Evolutionary conservation across 352 stramenopile species (phyloP), one percentile per base, ranked within the genome.

Genomic region (Pythium phragmitis): DNA sequence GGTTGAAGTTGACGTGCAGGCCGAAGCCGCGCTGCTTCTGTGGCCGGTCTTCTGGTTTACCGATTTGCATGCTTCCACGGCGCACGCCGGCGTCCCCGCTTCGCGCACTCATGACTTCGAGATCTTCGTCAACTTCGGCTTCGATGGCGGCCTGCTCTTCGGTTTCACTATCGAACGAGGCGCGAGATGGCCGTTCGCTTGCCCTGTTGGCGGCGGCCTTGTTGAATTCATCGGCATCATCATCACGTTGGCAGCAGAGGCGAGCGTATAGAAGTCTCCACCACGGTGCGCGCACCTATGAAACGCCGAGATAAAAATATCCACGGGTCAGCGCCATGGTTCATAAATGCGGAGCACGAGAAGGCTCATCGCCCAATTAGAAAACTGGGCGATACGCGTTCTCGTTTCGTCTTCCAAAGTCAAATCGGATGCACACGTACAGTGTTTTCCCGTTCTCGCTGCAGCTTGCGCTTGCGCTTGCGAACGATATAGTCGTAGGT

Each of bases 401-500:
- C 54, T 71, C 63, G 46, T 47, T 13, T 19, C 47, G 16, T 41
- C 7, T 55, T 60, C 19, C 21, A 53, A 30, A 23, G 21, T 75
- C 60, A 75, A 23, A 87, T 66, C 52, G 77, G 78, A 57, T 91
- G 65, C 19, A 91, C 82, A 92, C 83, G 81, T 89, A 92, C 83
- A 55, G 36, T 65, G 55, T 81, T 83, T 51, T 87, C 73, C 37
- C 80, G 77, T 30, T 89, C 68, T 52, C 77, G 82, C 17, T 78
- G 76, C 62, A 84, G 80, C 63, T 88, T 83, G 57, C 76, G 82
- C 70, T 91, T 93, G 57, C 85, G 82, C 56, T 93, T 81, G 23
- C 73, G 85, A 23, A 95, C 85, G 71, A 95, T 95, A 70, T 91
- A 95, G 67, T 95, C 87, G 61, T 95, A 95, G 1, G 87, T 95